Evolutionary conservation across 1,284 basidiomycete genomes (phyloP), one percentile per base, ranked within the genome.

Genomic region (Ceratobasidium sp.): DNA sequence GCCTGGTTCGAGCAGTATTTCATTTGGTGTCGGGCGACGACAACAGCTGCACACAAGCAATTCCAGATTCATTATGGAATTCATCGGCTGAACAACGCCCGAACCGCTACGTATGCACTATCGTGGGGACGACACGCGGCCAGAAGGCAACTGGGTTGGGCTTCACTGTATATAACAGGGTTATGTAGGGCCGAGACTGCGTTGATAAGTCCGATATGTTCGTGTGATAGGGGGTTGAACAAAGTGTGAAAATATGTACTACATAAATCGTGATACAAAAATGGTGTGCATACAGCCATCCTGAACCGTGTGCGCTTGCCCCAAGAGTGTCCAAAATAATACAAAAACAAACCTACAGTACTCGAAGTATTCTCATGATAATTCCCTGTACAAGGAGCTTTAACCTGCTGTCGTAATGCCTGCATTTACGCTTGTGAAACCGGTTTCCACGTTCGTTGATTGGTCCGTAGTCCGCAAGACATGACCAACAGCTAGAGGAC

Each of bases 61-160:
- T 68, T 51, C 27, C 31, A 49, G 49, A 68, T 68, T 41, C 48
- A n/a, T 51, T 68, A 68, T 68, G 65, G 65, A 68, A 68, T 68
- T 68, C 64, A 43, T 66, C 65, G 65, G 65, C 49, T 51, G 65
- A 37, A 5, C 29, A 31, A 39, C 49, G 39, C 48, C 65, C 37
- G 43, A n/a, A 63, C 9, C 29, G 29, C 56, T 34, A 39, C 37
- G 56, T 59, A 37, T 13, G 56, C 56, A 51, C 49, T 34, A 27
- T 16, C 37, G n/a, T n/a, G n/a, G n/a, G n/a, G n/a, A n/a, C n/a
- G n/a, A 59, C 56, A 59, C 56, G 56, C 56, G 56, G 27, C 56
- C 29, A 2, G n/a, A 11, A 31, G 56, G 56, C 56, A 59, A 16
- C 29, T 59, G 56, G 56, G 56, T 6, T 46, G 9, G 19, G 19